Evolutionary conservation across 1,284 basidiomycete genomes (phyloP), one percentile per base, ranked within the genome.

Genomic region (Trichosporon coremiiforme): DNA sequence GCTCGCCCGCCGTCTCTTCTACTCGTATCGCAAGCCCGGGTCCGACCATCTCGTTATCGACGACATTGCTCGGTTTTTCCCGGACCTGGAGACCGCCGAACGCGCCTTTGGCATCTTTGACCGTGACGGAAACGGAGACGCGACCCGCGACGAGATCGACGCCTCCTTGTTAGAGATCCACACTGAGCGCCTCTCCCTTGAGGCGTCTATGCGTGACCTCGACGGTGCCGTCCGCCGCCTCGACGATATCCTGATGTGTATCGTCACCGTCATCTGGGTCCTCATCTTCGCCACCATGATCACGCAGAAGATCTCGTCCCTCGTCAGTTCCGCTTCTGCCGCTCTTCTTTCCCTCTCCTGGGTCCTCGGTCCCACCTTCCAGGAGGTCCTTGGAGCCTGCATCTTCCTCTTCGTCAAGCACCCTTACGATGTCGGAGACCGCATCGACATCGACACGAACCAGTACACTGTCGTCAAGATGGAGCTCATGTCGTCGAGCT

Each of bases 371-470:
- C 86, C 83, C 7, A 86, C 86, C 1, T 85, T 85, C 67, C 83
- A 85, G 71, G 85, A 86, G 75, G 84, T 86, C 38, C 76, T 85
- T 75, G 83, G 79, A 76, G 80, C 84, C 75, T 81, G 79, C 82
- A 91, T 94, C 76, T 94, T 95, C 86, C 85, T 95, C 36, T 95
- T 95, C 83, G 87, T 95, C 78, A 88, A 88, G 80, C 72, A 94
- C 81, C 91, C 92, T 0, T 95, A 91, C 85, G 93, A 95, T 82
- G 93, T 95, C 22, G 93, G 93, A 65, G 94, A 97, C 83, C 85
- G 90, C 50, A 87, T 95, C 35, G 84, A 86, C 69, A 82, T 86
- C 66, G 84, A 85, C 74, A 77, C 72, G 64, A 74, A 77, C 65
- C 74, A 82, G 17, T 95, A 92, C 82, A 91, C 91, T 4, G 93